A percentile compares a stretch with the other conserved stretches of the same genome.
Evolutionary conservation across 1,284 basidiomycete species (phyloP).

Genomic region (Schizophyllum commune): DNA sequence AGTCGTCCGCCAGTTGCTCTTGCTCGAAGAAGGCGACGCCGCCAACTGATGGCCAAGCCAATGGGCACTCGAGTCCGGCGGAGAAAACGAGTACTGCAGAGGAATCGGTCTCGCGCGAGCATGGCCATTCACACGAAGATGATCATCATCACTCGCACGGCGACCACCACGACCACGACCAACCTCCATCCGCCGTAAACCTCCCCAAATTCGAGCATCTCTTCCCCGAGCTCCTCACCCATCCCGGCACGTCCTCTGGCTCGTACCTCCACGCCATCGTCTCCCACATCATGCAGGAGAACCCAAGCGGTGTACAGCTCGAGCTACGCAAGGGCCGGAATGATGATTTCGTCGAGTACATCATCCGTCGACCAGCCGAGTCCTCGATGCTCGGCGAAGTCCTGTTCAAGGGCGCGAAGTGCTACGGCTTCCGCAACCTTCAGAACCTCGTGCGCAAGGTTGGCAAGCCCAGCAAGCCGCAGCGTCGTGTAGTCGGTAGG

Average conservation of each 20-base stretch:
- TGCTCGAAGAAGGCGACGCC: not conserved
- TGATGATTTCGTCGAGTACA: conserved; percentile 54
- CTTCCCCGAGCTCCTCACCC: conserved; percentile 70
- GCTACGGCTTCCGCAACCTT: conserved; percentile 96
- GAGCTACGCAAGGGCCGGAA: conserved; percentile 44
- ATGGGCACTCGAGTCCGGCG: not conserved
- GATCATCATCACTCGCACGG: not conserved
- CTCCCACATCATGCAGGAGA: conserved; percentile 33
- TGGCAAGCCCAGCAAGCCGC: conserved; percentile 54
- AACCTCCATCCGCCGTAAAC: conserved; percentile 4
- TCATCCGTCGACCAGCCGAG: conserved; percentile 35
- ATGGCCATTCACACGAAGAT: not conserved
- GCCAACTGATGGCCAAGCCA: not conserved
- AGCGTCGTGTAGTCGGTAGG: conserved; percentile 37
- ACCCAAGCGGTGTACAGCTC: conserved; percentile 41
- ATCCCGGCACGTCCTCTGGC: conserved; percentile 87
- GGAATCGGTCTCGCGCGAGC: not conserved
- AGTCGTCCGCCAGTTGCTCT: not conserved
- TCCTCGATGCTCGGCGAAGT: conserved; percentile 24
- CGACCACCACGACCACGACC: not conserved
- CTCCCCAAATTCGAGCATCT: conserved; percentile 2
- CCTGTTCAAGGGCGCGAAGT: conserved; percentile 89
- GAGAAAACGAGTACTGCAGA: not conserved
- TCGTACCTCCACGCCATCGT: conserved; percentile 86
- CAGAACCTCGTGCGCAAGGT: conserved; percentile 96